These are phyloP conservation scores for Thecaphora thlaspeos DNA, from an alignment of 1,284 basidiomycete genomes.

Conservation along the genomic window DNA sequence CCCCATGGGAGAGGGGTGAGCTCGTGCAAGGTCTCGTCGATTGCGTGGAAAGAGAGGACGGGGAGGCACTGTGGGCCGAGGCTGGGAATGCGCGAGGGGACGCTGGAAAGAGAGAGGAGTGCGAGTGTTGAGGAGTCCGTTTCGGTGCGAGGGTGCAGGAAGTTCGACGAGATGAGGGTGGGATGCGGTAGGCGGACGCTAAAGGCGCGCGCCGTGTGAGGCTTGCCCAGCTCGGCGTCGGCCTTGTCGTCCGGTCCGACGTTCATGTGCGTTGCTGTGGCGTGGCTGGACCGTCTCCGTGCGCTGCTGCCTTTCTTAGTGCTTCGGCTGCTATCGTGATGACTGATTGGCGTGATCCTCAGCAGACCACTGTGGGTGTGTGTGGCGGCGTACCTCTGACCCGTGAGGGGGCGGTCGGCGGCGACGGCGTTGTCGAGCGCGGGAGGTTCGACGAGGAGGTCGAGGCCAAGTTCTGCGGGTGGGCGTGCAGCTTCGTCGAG, in stretches of 20 bases:
- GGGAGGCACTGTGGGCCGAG: constrained; percentile 48
- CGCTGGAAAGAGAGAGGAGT: constrained; percentile 46
- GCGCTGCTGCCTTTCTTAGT: no score
- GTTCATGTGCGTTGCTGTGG: no score
- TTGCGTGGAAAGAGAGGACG: constrained; percentile 51
- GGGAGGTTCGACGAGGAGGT: constrained; percentile 20
- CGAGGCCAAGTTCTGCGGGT: constrained; percentile 37
- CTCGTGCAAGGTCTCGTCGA: constrained; percentile 30
- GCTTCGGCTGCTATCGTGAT: background rate
- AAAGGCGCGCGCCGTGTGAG: constrained; percentile 9
- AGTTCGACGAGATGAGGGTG: constrained; percentile 29
- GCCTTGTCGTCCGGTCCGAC: constrained; percentile 2
- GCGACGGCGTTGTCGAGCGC: background rate
- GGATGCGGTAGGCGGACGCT: constrained; percentile 44
- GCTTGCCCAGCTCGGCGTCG: constrained; percentile 12
- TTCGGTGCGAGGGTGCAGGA: constrained; percentile 20
- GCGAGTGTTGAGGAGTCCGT: constrained; percentile 26
- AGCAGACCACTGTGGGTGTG: constrained; percentile 43
- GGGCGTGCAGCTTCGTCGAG: constrained; percentile 40
- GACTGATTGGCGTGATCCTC: constrained; percentile 24
- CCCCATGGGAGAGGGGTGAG: constrained; percentile 45
- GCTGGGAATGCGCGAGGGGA: constrained; percentile 35
- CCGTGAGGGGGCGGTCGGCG: no score
- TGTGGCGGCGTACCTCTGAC: constrained; percentile 19
- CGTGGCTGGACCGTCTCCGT: no score